Evolutionary conservation across 129 eudicot genomes (phyloP), one percentile per base, ranked within the genome.

Genomic region (Flaveria linearis): DNA sequence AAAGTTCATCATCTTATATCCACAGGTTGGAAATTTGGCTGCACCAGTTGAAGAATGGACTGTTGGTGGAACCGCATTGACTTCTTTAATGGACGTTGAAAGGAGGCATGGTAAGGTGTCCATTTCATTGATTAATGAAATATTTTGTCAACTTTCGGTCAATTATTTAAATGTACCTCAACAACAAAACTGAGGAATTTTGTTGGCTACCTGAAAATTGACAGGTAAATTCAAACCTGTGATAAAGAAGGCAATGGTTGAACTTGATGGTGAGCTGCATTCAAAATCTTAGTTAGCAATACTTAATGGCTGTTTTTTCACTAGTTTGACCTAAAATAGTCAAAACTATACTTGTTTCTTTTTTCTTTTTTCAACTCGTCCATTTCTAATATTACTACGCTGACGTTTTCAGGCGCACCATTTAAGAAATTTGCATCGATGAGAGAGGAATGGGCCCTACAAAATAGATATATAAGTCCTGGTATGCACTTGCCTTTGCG

Each of bases 211-310:
- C 63, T 56, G 0, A 7, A 8, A 56, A 7, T 20, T 56, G 63
- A 80, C 85, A 94, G 98, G 98, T 68, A 94, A 94, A 74, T 88
- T 78, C 81, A 94, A 94, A 84, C 98, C 98, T 13, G 98, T 94
- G 88, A 94, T 94, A 11, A 94, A 94, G 89, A 94, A 91, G 86
- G 98, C 98, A 77, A 94, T 94, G 98, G 98, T 94, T 76, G 97
- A 91, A 85, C 98, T 94, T 70, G 97, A 94, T 67, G 98, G 98
- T 90, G 71, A 82, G 81, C 11, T 61, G 0, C 4, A 4, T 17
- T 73, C 9, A 70, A 22, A 22, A 58, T 8, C 14, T 17, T 10
- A 53, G 23, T n/a, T 53, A 53, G 22, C 60, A 7, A n/a, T n/a
- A 53, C 23, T 14, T 50, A 0, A 50, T 50, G 18, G 5, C 55